Evolutionary conservation across 1,139 yeast genomes (phyloP), one percentile per base, ranked within the genome.

Genomic region (Yamadazyma conglobata): DNA sequence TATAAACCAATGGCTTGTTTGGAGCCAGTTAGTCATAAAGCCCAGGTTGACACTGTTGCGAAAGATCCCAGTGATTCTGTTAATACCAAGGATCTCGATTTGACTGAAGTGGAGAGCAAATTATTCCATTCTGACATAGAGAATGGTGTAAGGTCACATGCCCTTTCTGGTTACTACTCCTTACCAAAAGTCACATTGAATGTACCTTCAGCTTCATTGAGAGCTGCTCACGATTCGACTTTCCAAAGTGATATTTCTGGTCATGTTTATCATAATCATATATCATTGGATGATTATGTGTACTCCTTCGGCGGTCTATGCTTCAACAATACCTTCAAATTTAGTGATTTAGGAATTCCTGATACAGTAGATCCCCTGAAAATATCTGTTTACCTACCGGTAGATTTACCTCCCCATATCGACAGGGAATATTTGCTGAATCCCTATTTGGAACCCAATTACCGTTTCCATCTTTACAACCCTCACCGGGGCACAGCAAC

Each of bases 261-360:
- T 37, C 36, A 60, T 4, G 56, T 60, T 24, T 64, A 56, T 40
- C 71, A 62, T 28, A 60, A 59, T 34, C 58, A 55, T 30, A 57
- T 55, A 31, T 58, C 60, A 28, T 40, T 53, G 8, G 60, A 56
- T 10, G 70, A 61, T 24, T 34, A 47, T 21, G 56, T 58, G 2
- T 64, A 56, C 37, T 44, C 56, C 4, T 67, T 67, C 44, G 73
- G 73, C 3, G 74, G 74, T 0, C 32, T 68, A 7, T 42, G 32
- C 26, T 44, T 45, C 5, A 44, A 50, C 15, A 46, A 45, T 16
- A 28, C 33, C 10, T 33, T 48, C 6, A 46, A 44, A 22, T 54
- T 64, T 24, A 45, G 47, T n/a, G 46, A 48, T 15, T 37, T 61
- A 25, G 71, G 71, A 1, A 45, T 68, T 7, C 73, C 73, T 1